These are phyloP conservation scores for Colletotrichum spinosum DNA, from an alignment of 2,329 filamentous ascomycete species.

Conservation along the genomic window DNA sequence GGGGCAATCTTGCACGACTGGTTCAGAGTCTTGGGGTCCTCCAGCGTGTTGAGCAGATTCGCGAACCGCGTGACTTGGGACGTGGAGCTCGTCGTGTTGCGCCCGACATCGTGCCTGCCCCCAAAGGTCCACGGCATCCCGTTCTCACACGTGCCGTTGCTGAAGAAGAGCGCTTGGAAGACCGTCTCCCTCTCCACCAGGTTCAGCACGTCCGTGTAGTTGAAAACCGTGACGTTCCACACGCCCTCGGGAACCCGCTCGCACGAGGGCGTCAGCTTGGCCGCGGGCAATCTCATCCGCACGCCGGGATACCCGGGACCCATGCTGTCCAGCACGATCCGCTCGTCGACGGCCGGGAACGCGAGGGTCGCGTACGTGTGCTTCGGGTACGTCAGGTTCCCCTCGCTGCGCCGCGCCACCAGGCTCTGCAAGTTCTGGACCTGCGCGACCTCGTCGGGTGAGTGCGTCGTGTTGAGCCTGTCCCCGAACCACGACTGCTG, in stretches of 20 bases:
- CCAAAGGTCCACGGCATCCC: not conserved
- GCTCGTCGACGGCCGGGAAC: not conserved
- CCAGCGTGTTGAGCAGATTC: not conserved
- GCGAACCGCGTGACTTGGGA: not conserved
- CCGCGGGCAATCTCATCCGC: not conserved
- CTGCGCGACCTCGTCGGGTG: not conserved
- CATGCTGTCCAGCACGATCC: not conserved
- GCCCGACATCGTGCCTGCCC: not conserved
- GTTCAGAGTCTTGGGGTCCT: not conserved
- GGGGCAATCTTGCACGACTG: not conserved
- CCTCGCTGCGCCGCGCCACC: not conserved
- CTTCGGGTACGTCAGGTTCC: slow-evolving; percentile 6
- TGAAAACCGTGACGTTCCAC: not conserved
- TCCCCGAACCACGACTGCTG: slow-evolving; percentile 18
- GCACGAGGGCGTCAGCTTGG: slow-evolving; percentile 1
- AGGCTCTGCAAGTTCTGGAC: not conserved
- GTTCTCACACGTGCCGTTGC: not conserved
- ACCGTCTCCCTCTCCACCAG: not conserved
- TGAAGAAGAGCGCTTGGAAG: slow-evolving; percentile 1
- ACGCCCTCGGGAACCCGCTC: not conserved
- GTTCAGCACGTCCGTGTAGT: slow-evolving; percentile 10
- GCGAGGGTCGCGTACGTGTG: slow-evolving; percentile 10
- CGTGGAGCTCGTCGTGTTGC: not conserved
- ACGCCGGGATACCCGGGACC: not conserved
- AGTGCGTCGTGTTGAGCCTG: not conserved